These are phyloP conservation scores for Talaromyces stipitatus DNA, from an alignment of 495 filamentous ascomycete genomes.

Conservation along the genomic window DNA sequence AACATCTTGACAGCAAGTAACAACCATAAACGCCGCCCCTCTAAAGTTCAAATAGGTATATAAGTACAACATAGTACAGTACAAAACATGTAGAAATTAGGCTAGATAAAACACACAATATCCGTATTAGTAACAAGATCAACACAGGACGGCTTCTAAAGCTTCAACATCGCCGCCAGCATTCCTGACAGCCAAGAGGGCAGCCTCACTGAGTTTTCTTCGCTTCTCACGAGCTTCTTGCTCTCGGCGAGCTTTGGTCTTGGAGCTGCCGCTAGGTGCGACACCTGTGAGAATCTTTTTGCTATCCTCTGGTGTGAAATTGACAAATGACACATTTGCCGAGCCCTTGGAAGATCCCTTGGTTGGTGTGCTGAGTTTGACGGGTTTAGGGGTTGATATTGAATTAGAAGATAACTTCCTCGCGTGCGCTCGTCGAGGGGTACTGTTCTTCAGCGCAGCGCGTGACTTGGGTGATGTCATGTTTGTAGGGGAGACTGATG, in stretches of 20 bases:
- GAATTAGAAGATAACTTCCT: conserved; percentile 33
- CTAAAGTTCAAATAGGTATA: conserved; percentile 3
- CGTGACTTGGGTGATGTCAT: conserved; percentile 21
- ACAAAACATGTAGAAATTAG: neutral
- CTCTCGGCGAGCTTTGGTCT: conserved; percentile 89
- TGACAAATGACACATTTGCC: conserved; percentile 68
- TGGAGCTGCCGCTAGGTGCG: conserved; percentile 80
- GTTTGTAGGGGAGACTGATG: conserved; percentile 32
- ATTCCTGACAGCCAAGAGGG: conserved; percentile 62
- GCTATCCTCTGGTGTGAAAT: conserved; percentile 81
- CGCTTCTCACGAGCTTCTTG: conserved; percentile 75
- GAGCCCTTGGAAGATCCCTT: conserved; percentile 24
- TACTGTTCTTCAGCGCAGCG: conserved; percentile 16
- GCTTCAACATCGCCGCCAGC: conserved; percentile 69
- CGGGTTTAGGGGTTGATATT: conserved; percentile 27
- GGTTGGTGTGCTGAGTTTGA: conserved; percentile 20
- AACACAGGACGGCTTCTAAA: conserved; percentile 41
- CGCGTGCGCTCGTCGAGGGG: conserved; percentile 19
- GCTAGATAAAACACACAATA: neutral
- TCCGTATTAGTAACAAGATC: neutral
- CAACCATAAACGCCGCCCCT: neutral
- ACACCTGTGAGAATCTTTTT: conserved; percentile 80
- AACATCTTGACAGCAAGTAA: neutral
- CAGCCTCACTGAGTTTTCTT: conserved; percentile 65
- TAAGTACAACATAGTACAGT: neutral